Evolutionary conservation across 148 eudicot genomes (phyloP).

Genomic region (Silene latifolia): DNA sequence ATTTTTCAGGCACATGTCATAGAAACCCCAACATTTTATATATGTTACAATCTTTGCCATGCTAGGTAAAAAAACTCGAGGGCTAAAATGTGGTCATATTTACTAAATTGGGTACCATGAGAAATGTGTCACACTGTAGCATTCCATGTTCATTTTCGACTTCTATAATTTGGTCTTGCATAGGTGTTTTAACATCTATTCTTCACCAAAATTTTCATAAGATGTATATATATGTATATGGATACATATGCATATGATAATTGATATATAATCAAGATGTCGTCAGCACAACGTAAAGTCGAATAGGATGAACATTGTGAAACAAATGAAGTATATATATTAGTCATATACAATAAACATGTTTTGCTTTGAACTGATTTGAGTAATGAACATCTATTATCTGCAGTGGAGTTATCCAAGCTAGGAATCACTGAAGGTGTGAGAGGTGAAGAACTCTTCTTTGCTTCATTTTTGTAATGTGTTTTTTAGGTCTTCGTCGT

Average conservation of each 20-base stretch:
- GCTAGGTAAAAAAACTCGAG: not conserved
- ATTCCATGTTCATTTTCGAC: no score
- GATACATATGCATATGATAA: no score
- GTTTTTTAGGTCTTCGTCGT: not conserved
- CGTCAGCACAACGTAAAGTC: not conserved
- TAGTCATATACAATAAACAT: not conserved
- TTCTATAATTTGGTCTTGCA: not conserved
- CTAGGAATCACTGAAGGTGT: slow-evolving; percentile 73
- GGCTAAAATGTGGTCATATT: not conserved
- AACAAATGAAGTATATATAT: not conserved
- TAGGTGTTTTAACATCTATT: not conserved
- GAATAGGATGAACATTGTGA: not conserved
- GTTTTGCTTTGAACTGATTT: not conserved
- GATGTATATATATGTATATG: not conserved
- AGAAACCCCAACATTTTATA: not conserved
- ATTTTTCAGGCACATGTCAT: not conserved
- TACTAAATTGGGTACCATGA: not conserved
- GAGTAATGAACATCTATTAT: not conserved
- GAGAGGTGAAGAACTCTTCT: slow-evolving; percentile 47
- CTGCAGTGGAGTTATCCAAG: slow-evolving; percentile 81
- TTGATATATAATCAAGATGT: not conserved
- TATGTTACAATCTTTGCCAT: not conserved
- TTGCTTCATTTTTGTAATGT: not conserved
- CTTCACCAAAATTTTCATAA: not conserved
- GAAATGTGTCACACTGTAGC: not conserved